Evolutionary conservation across 225 moss, liverwort and hornwort species (phyloP).

Genomic region (Asterella californica): DNA sequence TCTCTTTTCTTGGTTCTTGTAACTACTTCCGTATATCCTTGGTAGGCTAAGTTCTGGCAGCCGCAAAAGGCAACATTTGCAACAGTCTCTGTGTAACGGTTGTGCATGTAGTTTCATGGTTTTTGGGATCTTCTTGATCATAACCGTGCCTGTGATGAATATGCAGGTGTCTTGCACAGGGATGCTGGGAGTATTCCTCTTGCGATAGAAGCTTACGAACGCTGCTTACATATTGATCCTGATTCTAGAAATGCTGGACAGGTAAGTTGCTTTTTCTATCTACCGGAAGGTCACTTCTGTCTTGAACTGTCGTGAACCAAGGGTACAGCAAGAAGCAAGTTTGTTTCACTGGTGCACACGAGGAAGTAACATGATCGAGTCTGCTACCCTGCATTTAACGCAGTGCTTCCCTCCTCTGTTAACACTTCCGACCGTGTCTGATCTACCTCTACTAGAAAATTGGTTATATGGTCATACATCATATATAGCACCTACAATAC

Average conservation of each 20-base stretch:
- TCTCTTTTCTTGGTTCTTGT: background rate
- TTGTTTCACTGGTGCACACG: background rate
- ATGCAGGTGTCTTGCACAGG: constrained; percentile 94
- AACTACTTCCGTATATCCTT: background rate
- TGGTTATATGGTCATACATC: no score
- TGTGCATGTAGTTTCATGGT: no score
- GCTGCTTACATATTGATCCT: constrained; percentile 89
- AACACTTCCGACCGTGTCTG: no score
- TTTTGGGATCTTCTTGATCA: background rate
- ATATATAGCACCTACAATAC: no score
- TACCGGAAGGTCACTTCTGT: background rate
- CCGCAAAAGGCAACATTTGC: no score
- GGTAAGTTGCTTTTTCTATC: constrained; percentile 34
- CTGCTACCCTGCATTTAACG: background rate
- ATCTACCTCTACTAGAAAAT: no score
- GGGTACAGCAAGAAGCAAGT: background rate
- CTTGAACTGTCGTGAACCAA: background rate
- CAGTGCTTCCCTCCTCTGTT: background rate
- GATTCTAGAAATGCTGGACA: constrained; percentile 99
- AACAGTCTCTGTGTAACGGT: no score
- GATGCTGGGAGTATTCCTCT: constrained; percentile 95
- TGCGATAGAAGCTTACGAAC: constrained; percentile 95
- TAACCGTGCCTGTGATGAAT: background rate
- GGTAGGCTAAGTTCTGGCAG: background rate
- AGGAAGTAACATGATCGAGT: background rate